A percentile compares a stretch with the other conserved stretches of the same genome.
Evolutionary conservation across 2,329 filamentous ascomycete genomes (phyloP).

Genomic region (Penicillium aurantiogriseum): DNA sequence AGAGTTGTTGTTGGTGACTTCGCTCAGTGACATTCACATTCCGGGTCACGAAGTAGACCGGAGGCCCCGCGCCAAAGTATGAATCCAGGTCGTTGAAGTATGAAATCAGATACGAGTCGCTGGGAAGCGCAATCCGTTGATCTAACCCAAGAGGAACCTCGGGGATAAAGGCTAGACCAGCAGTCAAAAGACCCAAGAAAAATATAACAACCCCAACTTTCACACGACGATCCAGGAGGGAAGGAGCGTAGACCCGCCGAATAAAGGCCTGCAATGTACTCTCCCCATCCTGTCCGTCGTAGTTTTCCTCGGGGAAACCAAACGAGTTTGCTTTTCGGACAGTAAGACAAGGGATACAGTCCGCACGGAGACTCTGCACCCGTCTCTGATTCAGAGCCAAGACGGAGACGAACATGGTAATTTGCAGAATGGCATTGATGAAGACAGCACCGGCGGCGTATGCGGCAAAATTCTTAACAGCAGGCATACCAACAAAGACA

Average conservation of each 20-base stretch:
- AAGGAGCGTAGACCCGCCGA: slow-evolving; percentile 81
- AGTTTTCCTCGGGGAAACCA: slow-evolving; percentile 63
- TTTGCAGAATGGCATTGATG: slow-evolving; percentile 93
- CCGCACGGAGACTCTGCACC: slow-evolving; percentile 82
- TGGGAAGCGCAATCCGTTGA: slow-evolving; percentile 89
- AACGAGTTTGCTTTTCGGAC: slow-evolving; percentile 71
- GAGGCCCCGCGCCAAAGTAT: slow-evolving; percentile 87
- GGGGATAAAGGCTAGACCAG: slow-evolving; percentile 79
- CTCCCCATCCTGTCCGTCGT: slow-evolving; percentile 74
- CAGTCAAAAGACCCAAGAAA: slow-evolving; percentile 85
- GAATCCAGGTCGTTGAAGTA: slow-evolving; percentile 96
- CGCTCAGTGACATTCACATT: slow-evolving; percentile 76
- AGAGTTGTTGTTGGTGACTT: slow-evolving; percentile 77
- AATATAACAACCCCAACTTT: slow-evolving; percentile 74
- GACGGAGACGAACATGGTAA: slow-evolving; percentile 95
- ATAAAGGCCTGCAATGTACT: slow-evolving; percentile 83
- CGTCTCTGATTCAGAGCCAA: slow-evolving; percentile 86
- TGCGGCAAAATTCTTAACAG: slow-evolving; percentile 93
- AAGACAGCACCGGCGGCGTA: slow-evolving; percentile 96
- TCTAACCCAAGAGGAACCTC: slow-evolving; percentile 84
- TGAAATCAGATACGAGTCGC: slow-evolving; percentile 88
- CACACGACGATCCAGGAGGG: slow-evolving; percentile 73
- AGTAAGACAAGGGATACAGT: slow-evolving; percentile 87
- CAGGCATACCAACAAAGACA: slow-evolving; percentile 94
- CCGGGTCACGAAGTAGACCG: slow-evolving; percentile 91